Evolutionary conservation across 345 rosid species (phyloP), one percentile per base, ranked within the genome.

Genomic region (Salix caprea): DNA sequence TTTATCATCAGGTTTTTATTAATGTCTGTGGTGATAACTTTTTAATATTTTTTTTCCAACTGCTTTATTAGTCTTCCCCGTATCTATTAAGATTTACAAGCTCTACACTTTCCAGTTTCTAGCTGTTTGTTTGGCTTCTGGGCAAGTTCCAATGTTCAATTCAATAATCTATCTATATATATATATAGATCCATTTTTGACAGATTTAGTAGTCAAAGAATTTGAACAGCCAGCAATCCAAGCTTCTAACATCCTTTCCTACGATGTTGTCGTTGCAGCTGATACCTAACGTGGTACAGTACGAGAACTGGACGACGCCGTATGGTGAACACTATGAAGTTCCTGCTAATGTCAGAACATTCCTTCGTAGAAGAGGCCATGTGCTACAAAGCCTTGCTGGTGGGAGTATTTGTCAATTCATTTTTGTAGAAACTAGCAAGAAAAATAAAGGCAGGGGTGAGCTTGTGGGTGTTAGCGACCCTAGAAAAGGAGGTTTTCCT

Each of bases 401-500:
- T 42, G 88, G 86, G 24, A 82, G 85, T 1, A 78, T 86, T 32
- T 80, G 82, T 76, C 96, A 91, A 79, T 80, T 91, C 40, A 74
- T 89, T 39, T 85, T 86, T 74, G 75, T 77, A 40, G 80, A 71
- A 7, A 6, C 40, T n/a, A 7, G 32, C 18, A 36, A 48, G 21
- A 77, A 58, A 66, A 78, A 40, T 24, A 71, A 74, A 14, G 24
- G 71, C 16, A 68, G 0, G 24, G 83, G 77, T 62, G 40, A 56
- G 70, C 90, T 90, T 66, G 83, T 84, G 42, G 92, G 86, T 15
- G 89, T 90, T 0, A 88, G 90, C 85, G 94, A 91, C 76, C 92
- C 94, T 15, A 85, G 94, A 79, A 90, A 88, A 79, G 92, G 93
- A 80, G 93, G 93, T 4, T 75, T 79, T 70, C 91, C 96, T 21